Conservation (phyloP, 2,329 filamentous ascomycete genomes). For the Neopestalotiopsis clavispora region DNA sequence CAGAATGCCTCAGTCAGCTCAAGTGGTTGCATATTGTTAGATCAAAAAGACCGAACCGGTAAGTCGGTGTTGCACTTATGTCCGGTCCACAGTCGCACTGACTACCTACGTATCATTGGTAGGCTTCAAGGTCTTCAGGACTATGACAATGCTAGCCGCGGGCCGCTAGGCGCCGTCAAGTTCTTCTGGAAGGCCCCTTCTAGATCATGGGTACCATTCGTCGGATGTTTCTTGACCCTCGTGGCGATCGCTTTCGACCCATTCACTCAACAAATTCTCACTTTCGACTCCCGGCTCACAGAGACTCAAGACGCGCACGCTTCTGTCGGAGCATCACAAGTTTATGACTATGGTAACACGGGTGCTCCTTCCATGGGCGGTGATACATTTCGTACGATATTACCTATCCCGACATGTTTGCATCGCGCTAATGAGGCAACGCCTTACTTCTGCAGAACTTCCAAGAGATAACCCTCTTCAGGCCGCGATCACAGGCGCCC, state of each 20-base stretch:
- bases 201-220: neutral
- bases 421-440: neutral
- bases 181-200: conserved; percentile 2
- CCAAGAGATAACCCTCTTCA: conserved; percentile 3
- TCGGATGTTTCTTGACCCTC: neutral
- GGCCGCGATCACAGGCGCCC: conserved; percentile 1
- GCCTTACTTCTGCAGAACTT: neutral
- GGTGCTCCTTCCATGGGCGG: neutral
- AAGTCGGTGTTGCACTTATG: neutral
- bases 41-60: neutral
- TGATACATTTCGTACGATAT: neutral
- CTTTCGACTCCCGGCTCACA: neutral
- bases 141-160: conserved; percentile 10
- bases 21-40: conserved; percentile 9
- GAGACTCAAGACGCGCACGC: neutral
- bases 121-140: neutral
- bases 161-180: neutral
- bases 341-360: neutral
- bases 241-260: neutral
- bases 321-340: neutral
- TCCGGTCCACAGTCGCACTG: neutral
- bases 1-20: conserved; percentile 14
- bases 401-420: neutral
- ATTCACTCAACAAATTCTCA: conserved; percentile 2
- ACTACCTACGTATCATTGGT: neutral